Evolutionary conservation across 306 rosid species (phyloP).

Genomic region (Lotus japonicus): DNA sequence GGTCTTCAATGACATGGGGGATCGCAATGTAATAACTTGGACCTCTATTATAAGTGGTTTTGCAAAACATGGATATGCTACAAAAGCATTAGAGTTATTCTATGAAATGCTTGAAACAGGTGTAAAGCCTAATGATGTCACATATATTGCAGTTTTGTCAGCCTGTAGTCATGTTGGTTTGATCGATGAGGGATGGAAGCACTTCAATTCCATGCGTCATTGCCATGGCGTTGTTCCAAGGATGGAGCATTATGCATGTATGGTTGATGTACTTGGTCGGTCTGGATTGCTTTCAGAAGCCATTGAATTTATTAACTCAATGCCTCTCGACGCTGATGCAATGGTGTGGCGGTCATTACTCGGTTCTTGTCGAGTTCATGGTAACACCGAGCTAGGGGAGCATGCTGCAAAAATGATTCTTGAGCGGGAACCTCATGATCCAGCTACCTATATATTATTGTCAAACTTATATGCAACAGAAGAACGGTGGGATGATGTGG

Average conservation of each 20-base stretch:
- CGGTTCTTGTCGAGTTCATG: slow-evolving; percentile 54
- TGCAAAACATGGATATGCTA: slow-evolving; percentile 58
- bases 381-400: slow-evolving; percentile 51
- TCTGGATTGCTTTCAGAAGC: slow-evolving; percentile 59
- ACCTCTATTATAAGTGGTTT: slow-evolving; percentile 53
- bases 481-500: slow-evolving; percentile 51
- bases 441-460: slow-evolving; percentile 50
- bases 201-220: slow-evolving; percentile 42
- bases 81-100: slow-evolving; percentile 50
- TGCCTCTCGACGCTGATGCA: slow-evolving; percentile 54
- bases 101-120: slow-evolving; percentile 47
- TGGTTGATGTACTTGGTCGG: slow-evolving; percentile 62
- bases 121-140: slow-evolving; percentile 51
- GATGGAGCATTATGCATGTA: slow-evolving; percentile 67
- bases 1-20: slow-evolving; percentile 37
- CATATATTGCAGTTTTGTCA: slow-evolving; percentile 60
- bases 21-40: slow-evolving; percentile 57
- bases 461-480: slow-evolving; percentile 59
- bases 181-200: slow-evolving; percentile 51
- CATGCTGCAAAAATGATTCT: slow-evolving; percentile 58
- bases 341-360: slow-evolving; percentile 72
- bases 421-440: slow-evolving; percentile 48
- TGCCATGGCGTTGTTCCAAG: slow-evolving; percentile 43
- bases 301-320: slow-evolving; percentile 39
- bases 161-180: slow-evolving; percentile 68